Conservation (phyloP, 2,329 filamentous ascomycete genomes). For the Pestalotiopsis sp. region DNA sequence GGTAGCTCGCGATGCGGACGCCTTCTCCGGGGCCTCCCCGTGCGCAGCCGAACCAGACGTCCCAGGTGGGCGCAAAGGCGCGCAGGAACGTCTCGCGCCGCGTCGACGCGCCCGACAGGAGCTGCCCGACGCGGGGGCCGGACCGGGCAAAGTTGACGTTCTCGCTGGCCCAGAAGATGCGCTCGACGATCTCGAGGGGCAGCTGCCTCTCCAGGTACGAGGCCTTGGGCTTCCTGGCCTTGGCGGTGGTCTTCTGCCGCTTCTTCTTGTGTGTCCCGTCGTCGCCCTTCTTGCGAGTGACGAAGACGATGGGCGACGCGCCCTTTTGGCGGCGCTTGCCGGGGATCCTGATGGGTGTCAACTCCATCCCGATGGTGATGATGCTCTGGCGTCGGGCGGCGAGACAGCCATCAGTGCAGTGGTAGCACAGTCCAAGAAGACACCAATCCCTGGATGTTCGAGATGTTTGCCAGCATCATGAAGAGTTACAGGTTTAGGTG, state of each 20-base stretch:
- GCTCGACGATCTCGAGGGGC: conserved; percentile 57
- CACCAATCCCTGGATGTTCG: not conserved
- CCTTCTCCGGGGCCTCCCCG: too few species aligned
- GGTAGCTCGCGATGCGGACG: conserved; percentile 16
- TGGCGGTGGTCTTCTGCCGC: conserved; percentile 3
- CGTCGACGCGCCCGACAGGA: conserved; percentile 44
- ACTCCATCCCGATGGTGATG: conserved; percentile 38
- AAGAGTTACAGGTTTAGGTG: not conserved
- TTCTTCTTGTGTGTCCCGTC: not conserved
- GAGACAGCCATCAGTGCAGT: not conserved
- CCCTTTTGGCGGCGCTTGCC: conserved; percentile 43
- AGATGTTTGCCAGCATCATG: not conserved
- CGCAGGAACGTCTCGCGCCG: conserved; percentile 35
- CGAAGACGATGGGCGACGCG: conserved; percentile 10
- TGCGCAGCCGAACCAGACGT: conserved; percentile 36
- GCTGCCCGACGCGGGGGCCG: conserved; percentile 45
- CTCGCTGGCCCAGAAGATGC: conserved; percentile 52
- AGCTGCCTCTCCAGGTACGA: conserved; percentile 38
- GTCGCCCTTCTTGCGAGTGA: too few species aligned
- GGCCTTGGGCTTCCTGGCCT: conserved; percentile 15
- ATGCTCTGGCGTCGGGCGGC: not conserved
- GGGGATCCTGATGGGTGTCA: conserved; percentile 52
- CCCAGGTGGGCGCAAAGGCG: conserved; percentile 45
- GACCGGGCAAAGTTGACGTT: conserved; percentile 51
- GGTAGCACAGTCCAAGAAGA: not conserved